These are phyloP conservation scores for Hymenoscyphus albidus DNA, from an alignment of 2,329 filamentous ascomycete species.

Conservation along the genomic window DNA sequence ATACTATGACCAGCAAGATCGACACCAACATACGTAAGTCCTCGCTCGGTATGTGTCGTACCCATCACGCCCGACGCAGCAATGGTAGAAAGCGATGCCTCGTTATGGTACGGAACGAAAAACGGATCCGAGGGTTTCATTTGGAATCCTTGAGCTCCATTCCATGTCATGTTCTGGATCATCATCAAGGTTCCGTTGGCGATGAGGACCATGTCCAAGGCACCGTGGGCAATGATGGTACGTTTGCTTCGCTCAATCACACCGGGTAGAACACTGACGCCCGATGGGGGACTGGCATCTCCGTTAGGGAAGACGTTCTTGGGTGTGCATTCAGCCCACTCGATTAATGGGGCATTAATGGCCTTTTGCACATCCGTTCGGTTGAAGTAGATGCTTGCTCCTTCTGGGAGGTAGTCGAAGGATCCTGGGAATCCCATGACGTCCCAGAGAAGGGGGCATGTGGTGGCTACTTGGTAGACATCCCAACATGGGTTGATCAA, in stretches of 20 bases:
- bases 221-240: constrained; percentile 70
- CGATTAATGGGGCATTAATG: constrained; percentile 66
- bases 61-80: constrained; percentile 67
- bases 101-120: constrained; percentile 53
- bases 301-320: constrained; percentile 44
- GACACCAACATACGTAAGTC: constrained; percentile 67
- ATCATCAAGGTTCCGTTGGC: constrained; percentile 56
- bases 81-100: constrained; percentile 64
- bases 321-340: constrained; percentile 55
- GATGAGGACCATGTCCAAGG: constrained; percentile 49
- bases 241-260: constrained; percentile 71
- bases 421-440: constrained; percentile 66
- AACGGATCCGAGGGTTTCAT: constrained; percentile 38
- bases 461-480: constrained; percentile 68
- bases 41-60: constrained; percentile 67
- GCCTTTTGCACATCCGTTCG: constrained; percentile 56
- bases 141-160: constrained; percentile 56
- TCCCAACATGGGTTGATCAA: constrained; percentile 74
- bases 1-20: constrained; percentile 59
- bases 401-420: constrained; percentile 58
- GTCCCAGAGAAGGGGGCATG: constrained; percentile 68
- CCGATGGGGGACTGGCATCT: constrained; percentile 53
- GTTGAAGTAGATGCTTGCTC: constrained; percentile 60
- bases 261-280: constrained; percentile 57
- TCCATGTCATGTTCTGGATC: constrained; percentile 69